These are phyloP conservation scores for Cicer pinnatifidum DNA, from an alignment of 306 rosid genomes.

Conservation along the genomic window DNA sequence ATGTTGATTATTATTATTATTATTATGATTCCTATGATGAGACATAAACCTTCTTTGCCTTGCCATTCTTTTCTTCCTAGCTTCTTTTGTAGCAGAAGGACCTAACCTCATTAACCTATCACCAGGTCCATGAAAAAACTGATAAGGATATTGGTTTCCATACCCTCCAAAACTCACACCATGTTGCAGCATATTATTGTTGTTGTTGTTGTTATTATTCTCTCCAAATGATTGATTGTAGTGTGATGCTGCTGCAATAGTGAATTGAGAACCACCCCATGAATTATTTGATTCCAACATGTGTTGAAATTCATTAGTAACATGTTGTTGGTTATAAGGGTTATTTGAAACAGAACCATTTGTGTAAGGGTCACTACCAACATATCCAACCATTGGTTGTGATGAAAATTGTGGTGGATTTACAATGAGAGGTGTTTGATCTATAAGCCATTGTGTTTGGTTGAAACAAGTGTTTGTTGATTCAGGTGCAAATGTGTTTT, in stretches of 20 bases:
- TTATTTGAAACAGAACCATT: slow-evolving; percentile 39
- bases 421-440: slow-evolving; percentile 44
- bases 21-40: slow-evolving; percentile 56
- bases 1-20: slow-evolving; percentile 47
- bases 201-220: not conserved
- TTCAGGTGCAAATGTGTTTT: slow-evolving; percentile 43
- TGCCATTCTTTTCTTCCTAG: slow-evolving; percentile 94
- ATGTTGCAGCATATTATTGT: slow-evolving; percentile 27
- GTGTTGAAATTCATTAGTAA: slow-evolving; percentile 47
- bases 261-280: slow-evolving; percentile 65
- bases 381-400: slow-evolving; percentile 57
- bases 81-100: slow-evolving; percentile 88
- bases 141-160: slow-evolving; percentile 57
- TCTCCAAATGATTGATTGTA: slow-evolving; percentile 62
- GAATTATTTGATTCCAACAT: slow-evolving; percentile 62
- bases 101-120: slow-evolving; percentile 68
- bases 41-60: slow-evolving; percentile 69
- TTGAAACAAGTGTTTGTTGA: slow-evolving; percentile 47
- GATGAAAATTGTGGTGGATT: slow-evolving; percentile 45
- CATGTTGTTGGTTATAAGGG: slow-evolving; percentile 42
- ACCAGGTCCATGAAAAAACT: slow-evolving; percentile 56
- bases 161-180: slow-evolving; percentile 50
- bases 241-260: slow-evolving; percentile 49
- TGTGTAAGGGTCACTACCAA: slow-evolving; percentile 52
- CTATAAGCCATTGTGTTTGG: slow-evolving; percentile 55